Conservation (phyloP, 2,329 filamentous ascomycete genomes). For the Penicillium sp. region DNA sequence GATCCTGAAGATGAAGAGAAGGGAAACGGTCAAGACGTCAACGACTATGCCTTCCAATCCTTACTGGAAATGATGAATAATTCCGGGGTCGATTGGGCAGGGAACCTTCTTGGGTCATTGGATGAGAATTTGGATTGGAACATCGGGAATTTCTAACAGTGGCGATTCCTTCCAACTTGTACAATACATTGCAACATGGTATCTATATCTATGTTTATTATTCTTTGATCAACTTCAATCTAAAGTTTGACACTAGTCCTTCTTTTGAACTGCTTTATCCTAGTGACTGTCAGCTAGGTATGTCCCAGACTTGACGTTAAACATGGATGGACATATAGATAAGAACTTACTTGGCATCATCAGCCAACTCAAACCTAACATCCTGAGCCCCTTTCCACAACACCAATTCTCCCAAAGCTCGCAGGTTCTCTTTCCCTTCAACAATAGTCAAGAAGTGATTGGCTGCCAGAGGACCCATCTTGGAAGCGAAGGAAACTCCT, state of each 20-base stretch:
- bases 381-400: constrained; percentile 26
- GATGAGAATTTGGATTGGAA: constrained; percentile 8
- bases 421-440: constrained; percentile 22
- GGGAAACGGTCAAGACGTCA: constrained; percentile 1
- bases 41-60: constrained; percentile 13
- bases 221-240: no score
- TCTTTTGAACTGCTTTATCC: background rate
- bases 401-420: constrained; percentile 19
- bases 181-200: no score
- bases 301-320: background rate
- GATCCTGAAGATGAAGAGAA: background rate
- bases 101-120: constrained; percentile 9
- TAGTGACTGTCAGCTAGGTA: background rate
- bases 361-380: constrained; percentile 22
- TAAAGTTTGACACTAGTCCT: background rate
- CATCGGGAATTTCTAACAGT: background rate
- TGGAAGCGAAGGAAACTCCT: constrained; percentile 23
- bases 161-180: no score
- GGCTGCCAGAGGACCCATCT: constrained; percentile 24
- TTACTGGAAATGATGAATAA: constrained; percentile 15
- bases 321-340: no score
- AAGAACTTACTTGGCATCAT: constrained; percentile 14
- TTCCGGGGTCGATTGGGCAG: constrained; percentile 17
- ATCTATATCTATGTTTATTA: no score
- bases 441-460: constrained; percentile 28